Evolutionary conservation across 1,284 basidiomycete genomes (phyloP), one percentile per base, ranked within the genome.

Genomic region (Grifola frondosa): DNA sequence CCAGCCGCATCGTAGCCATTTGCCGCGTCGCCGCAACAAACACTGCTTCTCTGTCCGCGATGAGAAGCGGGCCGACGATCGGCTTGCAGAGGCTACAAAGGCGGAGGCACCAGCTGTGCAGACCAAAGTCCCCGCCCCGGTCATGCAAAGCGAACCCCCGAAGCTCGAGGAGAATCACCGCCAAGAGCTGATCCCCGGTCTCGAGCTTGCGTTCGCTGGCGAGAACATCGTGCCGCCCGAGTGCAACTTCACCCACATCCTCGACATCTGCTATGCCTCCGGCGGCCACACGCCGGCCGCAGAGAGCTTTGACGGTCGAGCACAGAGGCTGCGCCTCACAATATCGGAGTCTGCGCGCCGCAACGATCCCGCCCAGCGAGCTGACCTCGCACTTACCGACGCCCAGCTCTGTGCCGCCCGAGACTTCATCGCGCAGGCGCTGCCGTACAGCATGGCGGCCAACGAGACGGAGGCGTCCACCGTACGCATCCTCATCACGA

Each of bases 1-100:
- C 35, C 61, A 63, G 41, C 61, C 61, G 16, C 61, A 63, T 42
- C 56, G 59, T 15, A 56, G 40, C 44, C 37, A 58, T 34, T 56
- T 62, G 22, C 61, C 61, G 16, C 57, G 60, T 42, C 44, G 59
- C 17, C 57, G 61, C 37, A 59, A 59, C 34, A 49, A 48, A 24
- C 52, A 56, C 34, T 53, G 58, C 39, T 49, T 60, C 39, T 46
- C 49, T n/a, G 24, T 49, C 32, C 45, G 48, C 43, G 46, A 54
- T 17, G 49, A 52, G 6, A 38, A 52, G 29, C 44, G 42, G 10
- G 23, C 38, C 10, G 40, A 34, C 28, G 23, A 34, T 16, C 40
- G 32, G 25, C 19, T 16, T 30, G 17, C 25, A 29, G 42, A 30
- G 26, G 35, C 26, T 13, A 36, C 38, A 30, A 17, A 38, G 26